Percentiles rank a stretch among this genome's conserved stretches.
These are phyloP conservation scores for Ceriops decandra DNA, from an alignment of 345 rosid species.

Conservation along the genomic window DNA sequence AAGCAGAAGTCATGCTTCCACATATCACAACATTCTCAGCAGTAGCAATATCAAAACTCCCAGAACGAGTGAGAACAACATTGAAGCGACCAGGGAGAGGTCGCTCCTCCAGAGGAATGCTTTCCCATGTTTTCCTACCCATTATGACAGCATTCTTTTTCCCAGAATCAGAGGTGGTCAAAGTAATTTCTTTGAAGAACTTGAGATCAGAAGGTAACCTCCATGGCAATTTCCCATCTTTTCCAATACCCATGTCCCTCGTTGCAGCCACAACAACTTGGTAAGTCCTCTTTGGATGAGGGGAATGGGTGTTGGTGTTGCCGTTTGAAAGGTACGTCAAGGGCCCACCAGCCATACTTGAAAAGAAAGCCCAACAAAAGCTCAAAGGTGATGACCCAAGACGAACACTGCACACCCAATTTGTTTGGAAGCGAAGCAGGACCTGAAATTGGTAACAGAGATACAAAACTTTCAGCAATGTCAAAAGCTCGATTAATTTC, in stretches of 20 bases:
- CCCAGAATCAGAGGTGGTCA: constrained; percentile 52
- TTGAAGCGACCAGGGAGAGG: constrained; percentile 88
- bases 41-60: constrained; percentile 79
- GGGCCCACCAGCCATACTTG: constrained; percentile 42
- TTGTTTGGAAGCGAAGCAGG: constrained; percentile 31
- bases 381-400: constrained; percentile 17
- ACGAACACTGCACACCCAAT: constrained; percentile 16
- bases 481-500: background rate
- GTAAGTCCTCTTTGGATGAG: constrained; percentile 54
- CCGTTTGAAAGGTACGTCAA: constrained; percentile 45
- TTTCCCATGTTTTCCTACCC: constrained; percentile 98
- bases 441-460: constrained; percentile 34
- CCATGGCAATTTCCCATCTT: constrained; percentile 88
- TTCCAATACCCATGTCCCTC: constrained; percentile 78
- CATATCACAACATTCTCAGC: constrained; percentile 87
- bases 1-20: constrained; percentile 75
- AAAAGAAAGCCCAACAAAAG: constrained; percentile 23
- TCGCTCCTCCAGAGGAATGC: constrained; percentile 58
- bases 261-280: constrained; percentile 94
- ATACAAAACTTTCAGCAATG: background rate
- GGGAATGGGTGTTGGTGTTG: constrained; percentile 23
- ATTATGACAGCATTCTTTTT: constrained; percentile 86
- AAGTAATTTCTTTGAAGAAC: constrained; percentile 75
- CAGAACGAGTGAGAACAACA: constrained; percentile 90
- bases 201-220: constrained; percentile 79